Conservation (phyloP, 257 asterid genomes). For the Striga asiatica region DNA sequence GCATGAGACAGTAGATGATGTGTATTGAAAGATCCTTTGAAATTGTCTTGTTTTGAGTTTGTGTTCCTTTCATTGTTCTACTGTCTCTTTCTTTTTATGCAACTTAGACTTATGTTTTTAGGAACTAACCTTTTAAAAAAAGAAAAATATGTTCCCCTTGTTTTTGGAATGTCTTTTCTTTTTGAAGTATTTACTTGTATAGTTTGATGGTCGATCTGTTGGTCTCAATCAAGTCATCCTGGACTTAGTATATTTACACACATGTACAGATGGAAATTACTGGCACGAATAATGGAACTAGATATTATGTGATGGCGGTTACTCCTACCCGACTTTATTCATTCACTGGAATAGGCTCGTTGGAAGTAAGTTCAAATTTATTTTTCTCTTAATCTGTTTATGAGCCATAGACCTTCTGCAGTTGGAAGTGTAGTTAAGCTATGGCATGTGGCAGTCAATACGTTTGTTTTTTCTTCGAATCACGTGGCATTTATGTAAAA, state of each 20-base stretch:
- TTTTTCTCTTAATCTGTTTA: conserved; percentile 8
- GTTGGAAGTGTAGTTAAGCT: conserved; percentile 3
- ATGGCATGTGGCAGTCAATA: neutral
- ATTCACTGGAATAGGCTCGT: conserved; percentile 80
- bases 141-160: neutral
- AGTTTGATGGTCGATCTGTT: conserved; percentile 12
- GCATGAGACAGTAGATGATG: neutral
- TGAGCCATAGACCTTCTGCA: conserved; percentile 2
- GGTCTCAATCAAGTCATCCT: conserved; percentile 6
- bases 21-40: neutral
- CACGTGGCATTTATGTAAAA: neutral
- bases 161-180: neutral
- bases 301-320: conserved; percentile 94
- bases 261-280: conserved; percentile 87
- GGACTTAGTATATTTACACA: neutral
- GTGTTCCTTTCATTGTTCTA: neutral
- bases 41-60: neutral
- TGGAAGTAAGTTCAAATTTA: conserved; percentile 51
- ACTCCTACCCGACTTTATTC: conserved; percentile 97
- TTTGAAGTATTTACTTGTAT: neutral
- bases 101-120: conserved; percentile 1
- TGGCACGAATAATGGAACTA: conserved; percentile 41
- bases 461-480: neutral
- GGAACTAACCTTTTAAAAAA: neutral
- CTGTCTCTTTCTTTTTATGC: conserved; percentile 2